These are phyloP conservation scores for Cupressus sempervirens DNA, from an alignment of 75 land plant genomes.

Conservation along the genomic window DNA sequence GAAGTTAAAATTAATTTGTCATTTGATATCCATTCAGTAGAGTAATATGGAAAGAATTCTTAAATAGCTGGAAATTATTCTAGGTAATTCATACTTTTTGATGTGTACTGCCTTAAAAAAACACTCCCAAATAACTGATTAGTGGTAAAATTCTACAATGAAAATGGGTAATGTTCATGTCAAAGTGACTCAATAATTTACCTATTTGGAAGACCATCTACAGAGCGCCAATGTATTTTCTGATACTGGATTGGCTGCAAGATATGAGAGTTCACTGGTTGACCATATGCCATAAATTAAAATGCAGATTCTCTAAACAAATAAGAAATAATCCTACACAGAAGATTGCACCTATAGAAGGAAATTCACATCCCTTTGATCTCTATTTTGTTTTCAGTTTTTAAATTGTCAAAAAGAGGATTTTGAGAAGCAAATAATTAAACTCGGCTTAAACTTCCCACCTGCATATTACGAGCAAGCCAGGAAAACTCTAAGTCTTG, in stretches of 20 bases:
- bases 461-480: constrained; percentile 93
- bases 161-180: background rate
- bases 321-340: background rate
- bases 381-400: background rate
- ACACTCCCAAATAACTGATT: background rate
- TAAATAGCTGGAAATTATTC: background rate
- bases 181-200: constrained; percentile 14
- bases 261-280: background rate
- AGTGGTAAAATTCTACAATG: background rate
- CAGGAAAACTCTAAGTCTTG: constrained; percentile 85
- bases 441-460: constrained; percentile 7
- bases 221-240: constrained; percentile 95
- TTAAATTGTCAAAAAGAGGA: background rate
- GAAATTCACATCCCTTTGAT: background rate
- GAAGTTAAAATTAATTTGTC: background rate
- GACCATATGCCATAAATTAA: constrained; percentile 5
- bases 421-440: background rate
- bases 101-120: background rate
- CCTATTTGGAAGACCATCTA: constrained; percentile 96
- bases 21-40: background rate
- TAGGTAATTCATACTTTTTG: background rate
- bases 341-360: constrained; percentile 3
- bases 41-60: background rate
- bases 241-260: constrained; percentile 88
- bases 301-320: background rate